Evolutionary conservation across 176 grass and related monocot genomes (phyloP).

Genomic region (Elaeis guineensis): DNA sequence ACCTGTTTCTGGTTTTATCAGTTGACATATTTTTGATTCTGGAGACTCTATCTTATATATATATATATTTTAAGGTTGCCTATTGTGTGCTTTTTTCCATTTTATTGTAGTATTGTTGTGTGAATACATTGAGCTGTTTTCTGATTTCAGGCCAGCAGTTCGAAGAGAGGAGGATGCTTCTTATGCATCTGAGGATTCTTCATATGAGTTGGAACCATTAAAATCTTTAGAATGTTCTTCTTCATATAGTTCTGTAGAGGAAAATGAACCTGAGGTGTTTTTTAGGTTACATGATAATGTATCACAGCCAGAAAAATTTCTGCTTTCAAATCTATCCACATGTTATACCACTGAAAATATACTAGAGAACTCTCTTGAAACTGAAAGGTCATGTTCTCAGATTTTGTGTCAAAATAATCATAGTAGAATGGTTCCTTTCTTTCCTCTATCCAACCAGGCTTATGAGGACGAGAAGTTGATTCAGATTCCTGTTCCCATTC

Average conservation of each 20-base stretch:
- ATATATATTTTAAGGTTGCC: not conserved
- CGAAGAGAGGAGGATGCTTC: slow-evolving; percentile 43
- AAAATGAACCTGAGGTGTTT: slow-evolving; percentile 34
- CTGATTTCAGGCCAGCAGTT: slow-evolving; percentile 32
- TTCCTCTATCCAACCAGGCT: slow-evolving; percentile 11
- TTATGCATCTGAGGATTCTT: slow-evolving; percentile 58
- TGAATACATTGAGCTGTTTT: not conserved
- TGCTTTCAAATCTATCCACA: slow-evolving; percentile 27
- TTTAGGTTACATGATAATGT: slow-evolving; percentile 15
- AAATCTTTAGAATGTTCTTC: slow-evolving; percentile 64
- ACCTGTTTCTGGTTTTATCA: too few relatives aligned
- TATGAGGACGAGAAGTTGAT: slow-evolving; percentile 24
- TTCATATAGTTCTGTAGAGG: slow-evolving; percentile 59
- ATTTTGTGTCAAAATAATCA: slow-evolving; percentile 15
- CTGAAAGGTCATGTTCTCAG: slow-evolving; percentile 33
- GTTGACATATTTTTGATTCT: too few relatives aligned
- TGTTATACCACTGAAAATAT: slow-evolving; percentile 19
- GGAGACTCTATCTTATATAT: too few relatives aligned
- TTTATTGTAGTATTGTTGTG: not conserved
- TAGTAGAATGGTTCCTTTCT: slow-evolving; percentile 24
- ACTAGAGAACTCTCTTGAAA: slow-evolving; percentile 24
- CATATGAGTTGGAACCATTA: slow-evolving; percentile 39
- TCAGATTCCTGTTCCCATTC: slow-evolving; percentile 3
- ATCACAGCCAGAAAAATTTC: not conserved
- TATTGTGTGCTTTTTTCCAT: not conserved